These are phyloP conservation scores for Pythium myriotylum DNA, from an alignment of 352 stramenopile species.

Conservation along the genomic window DNA sequence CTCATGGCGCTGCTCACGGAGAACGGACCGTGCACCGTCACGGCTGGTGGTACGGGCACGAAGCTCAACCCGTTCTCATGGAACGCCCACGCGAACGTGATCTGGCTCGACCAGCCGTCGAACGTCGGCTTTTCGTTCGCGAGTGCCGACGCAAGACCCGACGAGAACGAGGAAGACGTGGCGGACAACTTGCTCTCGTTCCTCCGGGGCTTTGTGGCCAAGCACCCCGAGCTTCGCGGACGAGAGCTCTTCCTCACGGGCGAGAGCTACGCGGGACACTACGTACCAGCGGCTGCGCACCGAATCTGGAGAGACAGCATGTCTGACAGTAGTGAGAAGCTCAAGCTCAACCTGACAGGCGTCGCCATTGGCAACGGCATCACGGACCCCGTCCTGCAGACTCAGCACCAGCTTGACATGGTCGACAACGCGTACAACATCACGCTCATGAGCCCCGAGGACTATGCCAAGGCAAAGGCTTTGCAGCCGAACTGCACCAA, in stretches of 20 bases:
- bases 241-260: constrained; percentile 68
- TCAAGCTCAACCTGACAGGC: constrained; percentile 55
- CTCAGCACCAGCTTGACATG: constrained; percentile 56
- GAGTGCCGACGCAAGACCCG: constrained; percentile 24
- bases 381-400: constrained; percentile 46
- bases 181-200: constrained; percentile 73
- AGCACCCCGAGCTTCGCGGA: constrained; percentile 54
- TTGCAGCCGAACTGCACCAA: constrained; percentile 32
- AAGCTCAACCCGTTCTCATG: constrained; percentile 59
- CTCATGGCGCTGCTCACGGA: constrained; percentile 64
- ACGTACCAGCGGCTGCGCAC: constrained; percentile 54
- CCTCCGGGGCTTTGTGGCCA: constrained; percentile 60
- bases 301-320: constrained; percentile 27
- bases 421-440: constrained; percentile 70
- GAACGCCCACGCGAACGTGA: constrained; percentile 61
- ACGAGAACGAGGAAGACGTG: constrained; percentile 50
- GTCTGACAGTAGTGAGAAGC: background rate
- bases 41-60: constrained; percentile 42
- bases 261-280: constrained; percentile 73
- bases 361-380: constrained; percentile 61
- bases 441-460: constrained; percentile 39
- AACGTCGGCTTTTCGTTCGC: constrained; percentile 57
- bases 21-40: constrained; percentile 64
- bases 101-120: constrained; percentile 72
- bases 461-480: constrained; percentile 32